Evolutionary conservation across 2,329 filamentous ascomycete species (phyloP), one percentile per base, ranked within the genome.

Genomic region (Pseudogymnoascus sp.): DNA sequence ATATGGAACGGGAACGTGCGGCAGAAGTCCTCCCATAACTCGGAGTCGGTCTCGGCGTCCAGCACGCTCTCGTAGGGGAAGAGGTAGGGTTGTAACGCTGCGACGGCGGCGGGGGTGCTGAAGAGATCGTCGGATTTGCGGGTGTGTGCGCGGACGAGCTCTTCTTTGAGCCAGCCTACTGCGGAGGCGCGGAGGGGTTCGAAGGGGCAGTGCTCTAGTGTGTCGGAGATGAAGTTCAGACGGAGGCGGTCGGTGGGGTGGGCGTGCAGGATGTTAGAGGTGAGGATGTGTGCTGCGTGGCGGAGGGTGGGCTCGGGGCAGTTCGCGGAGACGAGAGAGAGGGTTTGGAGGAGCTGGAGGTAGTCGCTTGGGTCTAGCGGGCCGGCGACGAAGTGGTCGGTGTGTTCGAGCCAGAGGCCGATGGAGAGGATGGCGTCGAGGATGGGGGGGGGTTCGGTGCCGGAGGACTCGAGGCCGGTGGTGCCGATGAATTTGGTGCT

Each of bases 141-240:
- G 31, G 69, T 65, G 38, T 70, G 70, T 1, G 66, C 67, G 16
- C 77, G 72, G 7, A 86, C 77, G 14, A 87, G 75, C 70, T 88
- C 85, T 67, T 87, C 85, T 62, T 84, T 81, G 35, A 87, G 73
- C 85, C 85, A 88, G 3, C 79, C 79, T 4, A 88, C 79, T 0
- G 84, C 85, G 44, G 82, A 84, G 7, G 82, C 85, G 70, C 86
- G 86, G 38, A 88, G 76, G 0, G 81, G 78, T 1, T 84, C 78
- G 68, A 85, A 87, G 67, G 83, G 80, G 76, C 85, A 87, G 70
- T 87, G 85, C 72, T 87, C 84, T 11, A 88, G 74, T 11, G 87
- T 77, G 69, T 88, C 85, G 61, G 85, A 82, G 7, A 89, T 78
- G 66, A 88, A 88, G 28, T 79, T 77, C 14, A 88, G 75, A 4